Conservation (phyloP, 805 yeast genomes). For the Metschnikowia kofuensis region DNA sequence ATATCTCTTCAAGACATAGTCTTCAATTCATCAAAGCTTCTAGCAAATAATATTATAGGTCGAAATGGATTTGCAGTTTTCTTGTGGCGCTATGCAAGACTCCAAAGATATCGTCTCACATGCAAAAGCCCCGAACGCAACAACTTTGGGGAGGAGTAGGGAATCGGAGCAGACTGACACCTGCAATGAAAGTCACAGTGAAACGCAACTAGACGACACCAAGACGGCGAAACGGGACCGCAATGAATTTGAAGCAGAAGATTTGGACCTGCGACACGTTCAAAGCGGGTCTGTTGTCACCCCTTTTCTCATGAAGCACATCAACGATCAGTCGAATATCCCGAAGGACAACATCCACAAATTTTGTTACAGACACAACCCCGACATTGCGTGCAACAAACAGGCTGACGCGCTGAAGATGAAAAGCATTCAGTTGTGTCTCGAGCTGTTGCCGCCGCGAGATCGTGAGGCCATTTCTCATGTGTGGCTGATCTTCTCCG, state of each 20-base stretch:
- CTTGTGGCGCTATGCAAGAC: not conserved
- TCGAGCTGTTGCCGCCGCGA: constrained; percentile 59
- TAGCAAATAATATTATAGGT: too few relatives aligned
- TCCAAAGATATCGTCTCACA: not conserved
- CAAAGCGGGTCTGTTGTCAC: constrained; percentile 30
- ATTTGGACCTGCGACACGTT: not conserved
- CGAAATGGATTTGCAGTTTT: not conserved
- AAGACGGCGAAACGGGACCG: not conserved
- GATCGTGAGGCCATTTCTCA: constrained; percentile 78
- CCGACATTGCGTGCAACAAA: constrained; percentile 74
- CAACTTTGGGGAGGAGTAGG: not conserved
- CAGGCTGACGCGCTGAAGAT: constrained; percentile 61
- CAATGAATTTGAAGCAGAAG: not conserved
- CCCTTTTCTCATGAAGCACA: constrained; percentile 40
- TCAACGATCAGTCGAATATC: constrained; percentile 39
- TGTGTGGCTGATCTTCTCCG: constrained; percentile 80
- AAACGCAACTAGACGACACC: not conserved
- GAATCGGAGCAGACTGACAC: not conserved
- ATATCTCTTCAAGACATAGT: too few relatives aligned
- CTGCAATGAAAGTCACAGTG: not conserved
- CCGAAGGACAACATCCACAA: constrained; percentile 55
- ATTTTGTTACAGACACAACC: constrained; percentile 92
- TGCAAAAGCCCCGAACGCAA: not conserved
- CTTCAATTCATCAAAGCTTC: too few relatives aligned
- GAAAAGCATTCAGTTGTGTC: constrained; percentile 56